Evolutionary conservation across 495 filamentous ascomycete species (phyloP).

Genomic region (Penicillium diatomitis): DNA sequence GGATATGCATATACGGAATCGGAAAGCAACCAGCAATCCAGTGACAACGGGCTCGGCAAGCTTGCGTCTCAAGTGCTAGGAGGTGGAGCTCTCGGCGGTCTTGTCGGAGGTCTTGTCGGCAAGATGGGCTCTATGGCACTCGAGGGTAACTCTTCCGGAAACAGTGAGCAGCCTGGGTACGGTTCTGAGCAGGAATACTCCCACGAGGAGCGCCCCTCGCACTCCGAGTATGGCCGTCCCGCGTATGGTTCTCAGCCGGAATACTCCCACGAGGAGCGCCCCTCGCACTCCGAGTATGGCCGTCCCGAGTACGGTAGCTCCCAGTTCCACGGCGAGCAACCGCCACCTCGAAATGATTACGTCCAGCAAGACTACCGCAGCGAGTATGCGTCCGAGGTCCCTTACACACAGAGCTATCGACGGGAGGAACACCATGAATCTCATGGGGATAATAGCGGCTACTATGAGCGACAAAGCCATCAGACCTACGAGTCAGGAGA

Average conservation of each 20-base stretch:
- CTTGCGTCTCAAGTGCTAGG: conserved; percentile 37
- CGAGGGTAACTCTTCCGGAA: conserved; percentile 19
- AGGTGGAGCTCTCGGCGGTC: conserved; percentile 40
- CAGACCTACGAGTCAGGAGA: conserved; percentile 8
- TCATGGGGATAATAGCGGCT: conserved; percentile 19
- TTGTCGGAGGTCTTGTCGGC: conserved; percentile 43
- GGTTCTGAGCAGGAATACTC: neutral
- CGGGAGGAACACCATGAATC: conserved; percentile 21
- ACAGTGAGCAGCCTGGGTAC: conserved; percentile 1
- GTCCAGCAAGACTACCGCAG: conserved; percentile 1
- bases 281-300: neutral
- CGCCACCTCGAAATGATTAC: conserved; percentile 2
- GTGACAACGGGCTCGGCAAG: conserved; percentile 25
- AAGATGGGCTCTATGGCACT: conserved; percentile 39
- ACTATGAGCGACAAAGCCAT: conserved; percentile 12
- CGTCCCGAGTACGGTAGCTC: neutral
- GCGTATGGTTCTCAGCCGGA: conserved; percentile 4
- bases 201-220: neutral
- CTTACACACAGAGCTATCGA: conserved; percentile 6
- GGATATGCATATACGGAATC: neutral
- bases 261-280: neutral
- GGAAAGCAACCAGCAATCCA: conserved; percentile 10
- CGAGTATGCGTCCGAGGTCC: neutral
- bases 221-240: too few species aligned
- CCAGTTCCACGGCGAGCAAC: neutral